Evolutionary conservation across 2,329 filamentous ascomycete genomes (phyloP).

Genomic region (Aspergillus sp.): DNA sequence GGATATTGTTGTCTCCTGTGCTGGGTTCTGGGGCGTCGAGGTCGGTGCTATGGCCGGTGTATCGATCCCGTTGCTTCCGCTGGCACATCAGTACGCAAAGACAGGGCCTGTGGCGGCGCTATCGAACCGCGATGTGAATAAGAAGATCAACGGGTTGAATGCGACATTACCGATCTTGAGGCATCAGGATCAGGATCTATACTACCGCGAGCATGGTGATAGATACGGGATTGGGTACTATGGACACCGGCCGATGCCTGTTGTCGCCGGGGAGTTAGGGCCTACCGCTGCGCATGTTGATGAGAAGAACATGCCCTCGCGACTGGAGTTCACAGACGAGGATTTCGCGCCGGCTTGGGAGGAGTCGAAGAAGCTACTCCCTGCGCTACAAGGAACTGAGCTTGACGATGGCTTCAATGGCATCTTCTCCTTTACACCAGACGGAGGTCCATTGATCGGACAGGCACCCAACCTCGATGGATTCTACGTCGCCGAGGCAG

Average conservation of each 20-base stretch:
- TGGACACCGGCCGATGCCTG: constrained; percentile 61
- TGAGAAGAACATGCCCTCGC: constrained; percentile 64
- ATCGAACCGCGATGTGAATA: constrained; percentile 38
- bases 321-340: constrained; percentile 58
- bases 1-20: constrained; percentile 63
- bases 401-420: constrained; percentile 65
- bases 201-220: constrained; percentile 65
- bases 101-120: constrained; percentile 54
- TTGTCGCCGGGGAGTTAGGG: constrained; percentile 56
- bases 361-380: constrained; percentile 55
- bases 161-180: constrained; percentile 60
- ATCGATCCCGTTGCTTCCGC: constrained; percentile 58
- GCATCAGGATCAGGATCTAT: constrained; percentile 64
- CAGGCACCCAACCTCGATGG: constrained; percentile 58
- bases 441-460: constrained; percentile 61
- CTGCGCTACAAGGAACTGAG: constrained; percentile 50
- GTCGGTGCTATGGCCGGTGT: constrained; percentile 62
- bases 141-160: constrained; percentile 45
- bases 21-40: constrained; percentile 67
- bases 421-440: constrained; percentile 66
- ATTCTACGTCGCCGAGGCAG: constrained; percentile 65
- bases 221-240: constrained; percentile 65
- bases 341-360: constrained; percentile 64
- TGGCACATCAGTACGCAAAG: constrained; percentile 65
- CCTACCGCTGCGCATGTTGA: constrained; percentile 54